Evolutionary conservation across 305 asterid species (phyloP).

Genomic region (Nicotiana rustica): DNA sequence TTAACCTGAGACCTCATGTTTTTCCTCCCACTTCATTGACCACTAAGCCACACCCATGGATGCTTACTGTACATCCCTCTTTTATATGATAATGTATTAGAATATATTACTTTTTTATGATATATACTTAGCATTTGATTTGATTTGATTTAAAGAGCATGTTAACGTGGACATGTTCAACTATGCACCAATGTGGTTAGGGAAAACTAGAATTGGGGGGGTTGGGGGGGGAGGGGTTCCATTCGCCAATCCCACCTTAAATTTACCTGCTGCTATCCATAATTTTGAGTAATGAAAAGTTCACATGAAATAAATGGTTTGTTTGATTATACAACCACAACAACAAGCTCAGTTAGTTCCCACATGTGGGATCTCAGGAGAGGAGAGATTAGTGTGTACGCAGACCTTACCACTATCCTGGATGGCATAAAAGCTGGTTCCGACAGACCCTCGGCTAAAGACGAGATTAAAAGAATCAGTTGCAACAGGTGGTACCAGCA

Average conservation of each 20-base stretch:
- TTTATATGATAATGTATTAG: neutral
- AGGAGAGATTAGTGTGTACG: too few species aligned
- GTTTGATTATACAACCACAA: neutral
- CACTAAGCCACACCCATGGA: too few species aligned
- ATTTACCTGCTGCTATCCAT: neutral
- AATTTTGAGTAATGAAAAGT: constrained; percentile 24
- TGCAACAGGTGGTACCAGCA: too few species aligned
- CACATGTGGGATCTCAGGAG: too few species aligned
- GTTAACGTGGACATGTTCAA: constrained; percentile 6
- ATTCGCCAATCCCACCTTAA: constrained; percentile 8
- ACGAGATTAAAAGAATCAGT: too few species aligned
- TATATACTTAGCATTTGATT: neutral
- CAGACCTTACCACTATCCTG: too few species aligned
- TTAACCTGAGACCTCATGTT: too few species aligned
- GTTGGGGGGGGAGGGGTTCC: neutral
- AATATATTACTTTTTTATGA: neutral
- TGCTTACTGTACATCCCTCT: neutral
- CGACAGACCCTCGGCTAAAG: too few species aligned
- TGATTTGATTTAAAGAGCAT: neutral
- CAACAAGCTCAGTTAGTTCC: too few species aligned
- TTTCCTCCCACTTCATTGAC: too few species aligned
- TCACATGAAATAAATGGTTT: neutral
- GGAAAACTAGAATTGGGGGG: neutral
- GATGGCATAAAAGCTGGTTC: too few species aligned
- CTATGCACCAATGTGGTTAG: neutral